Evolutionary conservation across 2,329 filamentous ascomycete genomes (phyloP), one percentile per base, ranked within the genome.

Genomic region (Dactylellina drechsleri): DNA sequence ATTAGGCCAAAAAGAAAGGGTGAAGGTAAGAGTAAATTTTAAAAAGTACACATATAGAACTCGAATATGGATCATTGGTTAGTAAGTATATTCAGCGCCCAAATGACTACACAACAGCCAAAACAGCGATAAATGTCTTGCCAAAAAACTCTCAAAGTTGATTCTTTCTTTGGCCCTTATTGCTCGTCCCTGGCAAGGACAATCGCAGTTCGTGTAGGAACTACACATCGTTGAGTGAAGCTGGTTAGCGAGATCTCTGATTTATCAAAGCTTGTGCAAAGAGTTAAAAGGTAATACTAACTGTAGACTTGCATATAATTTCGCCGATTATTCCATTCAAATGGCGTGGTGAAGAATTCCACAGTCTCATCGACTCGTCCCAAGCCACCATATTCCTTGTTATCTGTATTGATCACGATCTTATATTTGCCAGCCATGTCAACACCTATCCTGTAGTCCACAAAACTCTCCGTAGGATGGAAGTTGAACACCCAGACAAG

Each of bases 401-500:
- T 85, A 81, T 99, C 95, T 0, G 90, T 90, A 82, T 94, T 92
- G 50, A 99, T 85, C 2, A 97, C 90, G 65, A 97, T 89, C 66
- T 88, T 87, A 83, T 99, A 99, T 0, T 92, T 96, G 45, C 95
- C 95, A 2, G 90, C 84, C 18, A 88, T 85, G 60, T 98, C 92
- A 45, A 99, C 86, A 16, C 95, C 95, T 54, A 99, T 90, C 43
- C 94, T 89, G 82, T 97, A 99, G 83, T 98, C 95, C 10, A 90
- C 90, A 83, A 91, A 99, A 82, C 92, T 97, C 78, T 90, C 84
- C 28, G 87, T 88, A 0, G 92, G 89, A 81, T 98, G 90, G 86
- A 98, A 97, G 84, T 99, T 99, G 86, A 99, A 98, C 79, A 97
- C 87, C 85, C 93, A 99, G 10, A 99, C 85, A 71, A 97, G 84